These are phyloP conservation scores for Suillus subalutaceus DNA, from an alignment of 768 basidiomycete species.

Conservation along the genomic window DNA sequence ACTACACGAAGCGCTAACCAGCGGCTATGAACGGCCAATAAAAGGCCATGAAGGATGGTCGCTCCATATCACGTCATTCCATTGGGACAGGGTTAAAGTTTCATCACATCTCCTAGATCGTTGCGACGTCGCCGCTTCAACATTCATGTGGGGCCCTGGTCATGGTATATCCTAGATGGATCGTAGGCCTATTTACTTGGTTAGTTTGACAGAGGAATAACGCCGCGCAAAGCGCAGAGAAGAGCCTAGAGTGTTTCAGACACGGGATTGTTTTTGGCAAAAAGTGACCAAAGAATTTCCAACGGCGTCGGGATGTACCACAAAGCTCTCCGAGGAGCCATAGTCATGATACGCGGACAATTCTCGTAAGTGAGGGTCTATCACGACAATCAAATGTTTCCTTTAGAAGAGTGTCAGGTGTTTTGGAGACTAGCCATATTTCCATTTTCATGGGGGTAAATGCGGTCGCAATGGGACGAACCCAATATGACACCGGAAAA, in stretches of 20 bases:
- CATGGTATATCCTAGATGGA: background rate
- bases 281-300: background rate
- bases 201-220: background rate
- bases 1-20: background rate
- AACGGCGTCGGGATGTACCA: background rate
- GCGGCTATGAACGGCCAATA: background rate
- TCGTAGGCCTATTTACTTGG: background rate
- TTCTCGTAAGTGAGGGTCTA: slow-evolving; percentile 12
- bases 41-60: slow-evolving; percentile 3
- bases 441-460: slow-evolving; percentile 10
- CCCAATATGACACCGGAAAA: slow-evolving; percentile 7
- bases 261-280: background rate
- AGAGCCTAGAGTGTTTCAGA: background rate
- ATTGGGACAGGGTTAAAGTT: background rate
- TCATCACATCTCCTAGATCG: background rate
- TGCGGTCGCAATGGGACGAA: background rate
- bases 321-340: slow-evolving; percentile 13
- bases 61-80: background rate
- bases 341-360: slow-evolving; percentile 9
- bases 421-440: slow-evolving; percentile 9
- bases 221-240: background rate
- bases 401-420: background rate
- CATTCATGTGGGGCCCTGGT: background rate
- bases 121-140: background rate
- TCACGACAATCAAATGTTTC: slow-evolving; percentile 8